Evolutionary conservation across 169 alveolate genomes (phyloP).

Genomic region (Eimeria nieschulzi): DNA sequence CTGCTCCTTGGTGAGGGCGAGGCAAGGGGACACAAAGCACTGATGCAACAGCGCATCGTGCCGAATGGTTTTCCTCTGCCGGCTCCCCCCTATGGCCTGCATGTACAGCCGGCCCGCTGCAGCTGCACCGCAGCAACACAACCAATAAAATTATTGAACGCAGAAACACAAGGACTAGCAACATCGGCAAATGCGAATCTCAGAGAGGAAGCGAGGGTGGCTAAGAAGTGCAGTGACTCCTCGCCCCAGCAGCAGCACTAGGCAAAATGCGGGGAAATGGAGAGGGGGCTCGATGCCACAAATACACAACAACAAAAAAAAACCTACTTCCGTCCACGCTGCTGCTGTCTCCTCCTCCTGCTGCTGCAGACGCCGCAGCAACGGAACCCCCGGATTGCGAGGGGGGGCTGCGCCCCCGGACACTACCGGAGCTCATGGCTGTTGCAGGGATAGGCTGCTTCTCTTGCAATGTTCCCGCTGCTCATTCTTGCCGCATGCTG

Average conservation of each 20-base stretch:
- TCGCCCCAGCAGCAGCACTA: constrained; percentile 27
- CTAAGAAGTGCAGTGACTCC: background rate
- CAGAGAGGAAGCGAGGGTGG: background rate
- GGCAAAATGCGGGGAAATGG: background rate
- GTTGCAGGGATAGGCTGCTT: constrained; percentile 30
- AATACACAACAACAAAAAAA: background rate
- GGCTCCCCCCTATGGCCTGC: constrained; percentile 49
- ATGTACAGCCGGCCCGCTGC: constrained; percentile 63
- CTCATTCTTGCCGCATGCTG: constrained; percentile 37
- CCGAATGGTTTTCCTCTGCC: constrained; percentile 37
- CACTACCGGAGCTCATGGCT: constrained; percentile 58
- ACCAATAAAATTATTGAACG: background rate
- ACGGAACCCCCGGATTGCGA: constrained; percentile 58
- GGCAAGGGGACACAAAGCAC: constrained; percentile 32
- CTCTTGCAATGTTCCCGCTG: background rate
- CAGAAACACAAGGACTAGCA: constrained; percentile 15
- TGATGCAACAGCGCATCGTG: constrained; percentile 63
- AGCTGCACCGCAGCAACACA: constrained; percentile 10
- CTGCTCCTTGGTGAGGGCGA: constrained; percentile 39
- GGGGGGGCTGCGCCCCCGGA: constrained; percentile 55
- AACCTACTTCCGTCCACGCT: constrained; percentile 38
- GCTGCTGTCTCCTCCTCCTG: constrained; percentile 16
- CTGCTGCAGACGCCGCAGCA: constrained; percentile 55
- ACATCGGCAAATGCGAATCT: background rate
- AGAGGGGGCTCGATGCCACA: background rate